Conservation (phyloP, 345 rosid species). For the Diplotaxis tenuifolia region DNA sequence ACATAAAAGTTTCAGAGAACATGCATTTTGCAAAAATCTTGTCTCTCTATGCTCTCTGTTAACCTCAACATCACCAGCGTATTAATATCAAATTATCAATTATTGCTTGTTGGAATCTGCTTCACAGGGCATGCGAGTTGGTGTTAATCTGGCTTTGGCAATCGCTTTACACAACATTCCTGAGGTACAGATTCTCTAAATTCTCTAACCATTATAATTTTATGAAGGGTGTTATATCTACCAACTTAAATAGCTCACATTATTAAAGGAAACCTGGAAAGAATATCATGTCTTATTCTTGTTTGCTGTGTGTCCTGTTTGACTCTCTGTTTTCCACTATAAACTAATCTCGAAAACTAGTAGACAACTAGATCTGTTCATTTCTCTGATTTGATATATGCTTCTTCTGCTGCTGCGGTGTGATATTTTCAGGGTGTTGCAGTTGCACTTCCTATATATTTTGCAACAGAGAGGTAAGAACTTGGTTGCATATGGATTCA, state of each 20-base stretch:
- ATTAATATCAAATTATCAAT: slow-evolving; percentile 8
- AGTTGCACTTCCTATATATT: slow-evolving; percentile 93
- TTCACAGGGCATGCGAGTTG: slow-evolving; percentile 87
- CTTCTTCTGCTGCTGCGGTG: slow-evolving; percentile 15
- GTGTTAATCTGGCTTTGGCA: slow-evolving; percentile 91
- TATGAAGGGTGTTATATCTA: slow-evolving; percentile 16
- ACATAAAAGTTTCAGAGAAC: neutral
- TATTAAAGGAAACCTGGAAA: neutral
- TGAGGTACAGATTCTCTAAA: slow-evolving; percentile 56
- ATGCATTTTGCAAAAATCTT: neutral
- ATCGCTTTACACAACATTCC: slow-evolving; percentile 99
- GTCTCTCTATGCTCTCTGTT: neutral
- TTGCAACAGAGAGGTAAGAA: slow-evolving; percentile 92
- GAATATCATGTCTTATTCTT: neutral
- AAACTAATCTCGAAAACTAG: neutral
- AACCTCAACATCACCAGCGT: neutral
- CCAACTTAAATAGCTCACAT: neutral
- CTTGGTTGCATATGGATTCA: slow-evolving; percentile 7
- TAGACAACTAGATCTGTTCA: neutral
- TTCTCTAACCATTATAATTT: slow-evolving; percentile 13
- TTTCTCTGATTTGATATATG: slow-evolving; percentile 16
- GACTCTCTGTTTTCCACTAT: neutral
- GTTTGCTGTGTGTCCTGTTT: slow-evolving; percentile 1
- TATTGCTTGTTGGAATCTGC: slow-evolving; percentile 23
- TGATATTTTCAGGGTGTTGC: slow-evolving; percentile 78